Evolutionary conservation across 2,329 filamentous ascomycete genomes (phyloP), one percentile per base, ranked within the genome.

Genomic region (Fusarium musae): DNA sequence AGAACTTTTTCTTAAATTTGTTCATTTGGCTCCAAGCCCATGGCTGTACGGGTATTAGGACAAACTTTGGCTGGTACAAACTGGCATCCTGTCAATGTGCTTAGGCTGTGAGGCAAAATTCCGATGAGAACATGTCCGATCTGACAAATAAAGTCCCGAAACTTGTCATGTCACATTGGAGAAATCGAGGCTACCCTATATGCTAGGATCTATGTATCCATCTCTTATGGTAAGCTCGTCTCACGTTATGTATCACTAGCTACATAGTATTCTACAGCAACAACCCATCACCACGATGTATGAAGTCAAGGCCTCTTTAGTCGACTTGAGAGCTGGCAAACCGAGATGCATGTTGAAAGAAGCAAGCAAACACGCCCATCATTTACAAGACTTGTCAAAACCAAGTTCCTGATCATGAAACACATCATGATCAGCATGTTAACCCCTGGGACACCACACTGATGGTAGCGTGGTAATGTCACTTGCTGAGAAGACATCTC

Each of bases 331-430:
- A 52, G n/a, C 69, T 54, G 62, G 66, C 59, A 72, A 50, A 73
- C 73, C 47, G 28, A 56, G 47, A 54, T 69, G 50, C 52, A 65
- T 47, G 37, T 54, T 61, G 40, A 37, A 72, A 43, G 63, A 53
- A 72, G 65, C 37, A 57, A 66, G 43, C 50, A 63, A 49, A n/a
- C 28, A 49, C 60, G 26, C 42, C 30, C 43, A n/a, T 19, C 16
- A n/a, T 60, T 43, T 53, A 56, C 57, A 61, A 42, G 43, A 58
- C 66, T 42, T 50, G 53, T 37, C 44, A 57, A 28, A 67, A 70
- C 67, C 70, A 71, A 69, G 64, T 75, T 66, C 65, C 73, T 57
- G 52, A 69, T 71, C 32, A 63, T 71, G 68, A 59, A 65, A 65
- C 65, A 66, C 57, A 63, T 73, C 58, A 72, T 69, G 69, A 69